phyloP scores from a whole-genome alignment of 208 protist genomes.

The Trypanosoma rangeli region DNA sequence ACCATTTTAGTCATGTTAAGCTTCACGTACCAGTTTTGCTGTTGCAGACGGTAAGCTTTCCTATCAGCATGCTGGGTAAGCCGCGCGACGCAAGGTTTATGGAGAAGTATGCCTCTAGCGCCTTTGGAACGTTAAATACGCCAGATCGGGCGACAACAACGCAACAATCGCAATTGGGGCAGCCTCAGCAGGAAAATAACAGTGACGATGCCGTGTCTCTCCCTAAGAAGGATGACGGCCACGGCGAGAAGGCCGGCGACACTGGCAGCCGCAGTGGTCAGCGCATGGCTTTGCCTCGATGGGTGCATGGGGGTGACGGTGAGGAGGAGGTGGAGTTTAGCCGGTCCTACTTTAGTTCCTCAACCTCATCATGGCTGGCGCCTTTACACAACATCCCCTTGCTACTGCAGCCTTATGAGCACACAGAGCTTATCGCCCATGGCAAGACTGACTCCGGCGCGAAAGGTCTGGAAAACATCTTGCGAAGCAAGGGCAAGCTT shows the following conservation, averaged over 20 bases:
- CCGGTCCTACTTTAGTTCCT: slow-evolving; percentile 59
- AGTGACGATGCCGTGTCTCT: slow-evolving; percentile 5
- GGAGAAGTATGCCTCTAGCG: background rate
- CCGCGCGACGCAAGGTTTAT: slow-evolving; percentile 13
- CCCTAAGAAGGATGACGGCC: background rate
- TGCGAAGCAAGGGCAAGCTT: background rate
- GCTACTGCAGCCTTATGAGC: slow-evolving; percentile 4
- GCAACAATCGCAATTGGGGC: slow-evolving; percentile 9
- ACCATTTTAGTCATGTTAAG: slow-evolving; percentile 68
- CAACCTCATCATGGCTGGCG: slow-evolving; percentile 68
- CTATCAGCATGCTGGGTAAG: slow-evolving; percentile 29
- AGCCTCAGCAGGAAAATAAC: background rate
- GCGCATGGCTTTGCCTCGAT: slow-evolving; percentile 1
- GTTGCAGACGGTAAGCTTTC: slow-evolving; percentile 69
- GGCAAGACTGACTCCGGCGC: background rate
- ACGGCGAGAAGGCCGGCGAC: background rate
- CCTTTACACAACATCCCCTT: slow-evolving; percentile 30
- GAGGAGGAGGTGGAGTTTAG: slow-evolving; percentile 82
- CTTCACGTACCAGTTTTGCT: slow-evolving; percentile 69
- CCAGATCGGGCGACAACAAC: background rate
- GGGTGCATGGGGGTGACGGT: slow-evolving; percentile 46
- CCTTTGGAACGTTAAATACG: background rate
- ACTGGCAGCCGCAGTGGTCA: background rate
- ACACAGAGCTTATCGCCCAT: background rate
- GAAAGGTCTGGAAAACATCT: background rate